Evolutionary conservation across 2,329 filamentous ascomycete genomes (phyloP).

Genomic region (Monilinia fructicola): DNA sequence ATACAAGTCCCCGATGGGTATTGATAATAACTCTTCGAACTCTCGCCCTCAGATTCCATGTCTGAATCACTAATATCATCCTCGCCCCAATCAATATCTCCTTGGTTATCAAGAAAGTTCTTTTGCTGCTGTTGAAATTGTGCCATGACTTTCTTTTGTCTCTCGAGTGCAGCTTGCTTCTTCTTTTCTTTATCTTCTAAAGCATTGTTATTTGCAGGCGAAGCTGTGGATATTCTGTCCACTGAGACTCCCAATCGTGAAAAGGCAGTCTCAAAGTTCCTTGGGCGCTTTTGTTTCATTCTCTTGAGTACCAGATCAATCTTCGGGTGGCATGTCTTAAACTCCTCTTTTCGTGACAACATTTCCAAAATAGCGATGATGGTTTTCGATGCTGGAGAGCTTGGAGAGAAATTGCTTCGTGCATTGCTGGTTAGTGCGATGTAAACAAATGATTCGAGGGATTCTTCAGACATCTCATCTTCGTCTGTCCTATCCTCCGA

Average conservation of each 20-base stretch:
- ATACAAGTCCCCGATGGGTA: constrained; percentile 94
- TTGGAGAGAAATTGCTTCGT: constrained; percentile 59
- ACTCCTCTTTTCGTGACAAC: constrained; percentile 67
- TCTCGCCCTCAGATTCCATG: constrained; percentile 55
- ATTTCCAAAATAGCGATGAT: constrained; percentile 64
- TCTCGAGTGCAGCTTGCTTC: constrained; percentile 85
- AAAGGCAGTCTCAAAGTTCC: constrained; percentile 68
- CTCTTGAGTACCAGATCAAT: constrained; percentile 79
- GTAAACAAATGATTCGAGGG: constrained; percentile 66
- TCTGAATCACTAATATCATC: constrained; percentile 74
- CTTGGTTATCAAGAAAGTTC: constrained; percentile 87
- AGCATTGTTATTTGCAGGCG: constrained; percentile 65
- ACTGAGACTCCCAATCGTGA: constrained; percentile 63
- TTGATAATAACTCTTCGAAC: constrained; percentile 76
- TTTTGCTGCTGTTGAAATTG: constrained; percentile 98
- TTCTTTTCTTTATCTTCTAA: constrained; percentile 71
- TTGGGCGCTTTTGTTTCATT: constrained; percentile 79
- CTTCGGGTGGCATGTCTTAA: constrained; percentile 80
- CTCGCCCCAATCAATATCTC: constrained; percentile 84
- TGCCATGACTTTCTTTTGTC: constrained; percentile 93
- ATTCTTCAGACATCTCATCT: constrained; percentile 49
- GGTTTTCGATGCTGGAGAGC: constrained; percentile 57
- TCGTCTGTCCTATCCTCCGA: constrained; percentile 72
- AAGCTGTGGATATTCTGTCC: constrained; percentile 78
- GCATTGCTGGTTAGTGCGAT: constrained; percentile 66